Conservation (phyloP, 2,329 filamentous ascomycete genomes). For the Acrocalymma vagum region DNA sequence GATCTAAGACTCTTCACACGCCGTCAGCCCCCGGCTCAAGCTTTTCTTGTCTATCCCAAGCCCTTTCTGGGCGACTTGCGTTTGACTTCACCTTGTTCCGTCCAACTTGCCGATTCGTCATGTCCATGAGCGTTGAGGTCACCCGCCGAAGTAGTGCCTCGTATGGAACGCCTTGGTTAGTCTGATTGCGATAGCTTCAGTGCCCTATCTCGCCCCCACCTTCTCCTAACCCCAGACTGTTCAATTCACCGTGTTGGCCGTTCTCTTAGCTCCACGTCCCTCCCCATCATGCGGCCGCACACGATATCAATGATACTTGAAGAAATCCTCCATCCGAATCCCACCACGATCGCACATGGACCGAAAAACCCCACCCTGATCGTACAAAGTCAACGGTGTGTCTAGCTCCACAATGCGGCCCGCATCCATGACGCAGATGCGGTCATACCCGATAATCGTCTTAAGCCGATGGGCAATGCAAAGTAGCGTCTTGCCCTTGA, state of each 20-base stretch:
- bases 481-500: slow-evolving; percentile 85
- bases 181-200: no score
- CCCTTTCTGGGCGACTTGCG: no score
- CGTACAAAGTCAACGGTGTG: slow-evolving; percentile 76
- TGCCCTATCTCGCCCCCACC: no score
- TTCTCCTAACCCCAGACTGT: no score
- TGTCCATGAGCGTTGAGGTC: no score
- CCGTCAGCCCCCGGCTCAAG: slow-evolving; percentile 3
- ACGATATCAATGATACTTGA: slow-evolving; percentile 7
- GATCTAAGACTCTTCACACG: no score
- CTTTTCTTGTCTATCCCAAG: slow-evolving; percentile 19
- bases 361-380: slow-evolving; percentile 79
- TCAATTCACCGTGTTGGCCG: no score
- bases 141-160: no score
- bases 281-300: background rate
- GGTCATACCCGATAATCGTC: slow-evolving; percentile 93
- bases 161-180: no score
- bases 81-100: background rate
- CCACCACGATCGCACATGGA: slow-evolving; percentile 90
- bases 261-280: background rate
- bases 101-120: background rate
- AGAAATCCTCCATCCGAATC: slow-evolving; percentile 66
- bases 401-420: slow-evolving; percentile 89
- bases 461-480: slow-evolving; percentile 93
- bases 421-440: slow-evolving; percentile 95